Conservation (phyloP, 1,284 basidiomycete genomes). For the Meira miltonrushii region DNA sequence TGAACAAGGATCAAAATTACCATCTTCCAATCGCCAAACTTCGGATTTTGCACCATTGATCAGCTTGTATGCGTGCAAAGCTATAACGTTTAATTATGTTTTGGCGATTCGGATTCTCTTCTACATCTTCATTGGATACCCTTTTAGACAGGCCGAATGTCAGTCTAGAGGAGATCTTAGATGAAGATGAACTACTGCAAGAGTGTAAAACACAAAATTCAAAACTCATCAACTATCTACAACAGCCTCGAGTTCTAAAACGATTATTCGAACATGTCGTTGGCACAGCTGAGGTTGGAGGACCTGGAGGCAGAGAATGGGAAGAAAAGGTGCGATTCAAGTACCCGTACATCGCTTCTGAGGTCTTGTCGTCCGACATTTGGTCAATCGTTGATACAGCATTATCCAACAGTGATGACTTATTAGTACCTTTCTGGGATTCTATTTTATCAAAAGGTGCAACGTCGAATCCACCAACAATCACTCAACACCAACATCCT, state of each 20-base stretch:
- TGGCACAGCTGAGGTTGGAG: constrained; percentile 73
- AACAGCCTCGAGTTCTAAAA: constrained; percentile 71
- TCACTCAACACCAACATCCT: constrained; percentile 48
- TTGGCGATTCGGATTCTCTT: constrained; percentile 50
- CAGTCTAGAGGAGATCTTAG: constrained; percentile 78
- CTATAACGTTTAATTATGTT: neutral
- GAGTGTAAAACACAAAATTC: constrained; percentile 94
- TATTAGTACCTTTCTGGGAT: constrained; percentile 72
- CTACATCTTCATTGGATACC: constrained; percentile 43
- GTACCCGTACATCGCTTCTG: constrained; percentile 88
- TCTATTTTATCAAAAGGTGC: constrained; percentile 71
- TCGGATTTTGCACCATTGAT: no score
- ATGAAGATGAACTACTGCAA: constrained; percentile 87
- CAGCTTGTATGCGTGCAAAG: no score
- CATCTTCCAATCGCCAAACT: no score
- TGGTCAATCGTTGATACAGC: constrained; percentile 90
- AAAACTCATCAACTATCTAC: constrained; percentile 76
- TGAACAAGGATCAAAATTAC: no score
- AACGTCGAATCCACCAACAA: constrained; percentile 34
- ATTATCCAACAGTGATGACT: constrained; percentile 65
- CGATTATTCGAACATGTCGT: constrained; percentile 75
- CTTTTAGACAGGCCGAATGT: constrained; percentile 48
- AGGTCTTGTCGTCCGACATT: constrained; percentile 91
- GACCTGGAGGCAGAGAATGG: constrained; percentile 54
- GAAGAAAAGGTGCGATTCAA: constrained; percentile 52